These are phyloP conservation scores for Anthostomella pinea DNA, from an alignment of 2,329 filamentous ascomycete species.

Conservation along the genomic window DNA sequence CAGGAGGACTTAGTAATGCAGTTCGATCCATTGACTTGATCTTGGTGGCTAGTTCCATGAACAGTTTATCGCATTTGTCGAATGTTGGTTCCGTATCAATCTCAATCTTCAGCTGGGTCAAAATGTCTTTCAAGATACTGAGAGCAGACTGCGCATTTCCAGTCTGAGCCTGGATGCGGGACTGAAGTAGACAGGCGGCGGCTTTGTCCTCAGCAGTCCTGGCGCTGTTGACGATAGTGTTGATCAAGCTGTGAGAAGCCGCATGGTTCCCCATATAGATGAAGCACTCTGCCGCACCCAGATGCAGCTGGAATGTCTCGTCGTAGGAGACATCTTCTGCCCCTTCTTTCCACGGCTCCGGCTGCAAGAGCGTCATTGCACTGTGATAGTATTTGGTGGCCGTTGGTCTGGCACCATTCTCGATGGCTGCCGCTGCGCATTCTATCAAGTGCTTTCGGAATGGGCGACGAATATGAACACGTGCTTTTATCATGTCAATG, in stretches of 20 bases:
- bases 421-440: conserved; percentile 73
- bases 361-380: conserved; percentile 75
- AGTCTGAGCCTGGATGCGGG: conserved; percentile 71
- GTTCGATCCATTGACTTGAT: conserved; percentile 56
- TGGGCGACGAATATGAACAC: conserved; percentile 56
- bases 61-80: conserved; percentile 75
- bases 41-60: conserved; percentile 58
- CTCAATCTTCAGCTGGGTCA: conserved; percentile 65
- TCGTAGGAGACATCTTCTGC: conserved; percentile 75
- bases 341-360: conserved; percentile 71
- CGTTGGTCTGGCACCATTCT: conserved; percentile 78
- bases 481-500: conserved; percentile 68
- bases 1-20: conserved; percentile 42
- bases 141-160: conserved; percentile 72
- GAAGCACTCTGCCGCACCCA: conserved; percentile 78
- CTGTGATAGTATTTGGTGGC: conserved; percentile 78
- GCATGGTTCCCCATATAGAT: conserved; percentile 72
- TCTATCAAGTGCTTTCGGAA: conserved; percentile 77
- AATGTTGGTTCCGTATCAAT: conserved; percentile 66
- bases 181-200: conserved; percentile 78
- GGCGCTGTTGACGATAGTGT: conserved; percentile 67
- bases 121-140: conserved; percentile 65
- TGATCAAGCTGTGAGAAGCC: conserved; percentile 65
- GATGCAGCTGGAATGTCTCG: conserved; percentile 77
- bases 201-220: conserved; percentile 75